Base-by-base conservation (phyloP, 495 filamentous ascomycete genomes). In the Penicillium daleae region DNA sequence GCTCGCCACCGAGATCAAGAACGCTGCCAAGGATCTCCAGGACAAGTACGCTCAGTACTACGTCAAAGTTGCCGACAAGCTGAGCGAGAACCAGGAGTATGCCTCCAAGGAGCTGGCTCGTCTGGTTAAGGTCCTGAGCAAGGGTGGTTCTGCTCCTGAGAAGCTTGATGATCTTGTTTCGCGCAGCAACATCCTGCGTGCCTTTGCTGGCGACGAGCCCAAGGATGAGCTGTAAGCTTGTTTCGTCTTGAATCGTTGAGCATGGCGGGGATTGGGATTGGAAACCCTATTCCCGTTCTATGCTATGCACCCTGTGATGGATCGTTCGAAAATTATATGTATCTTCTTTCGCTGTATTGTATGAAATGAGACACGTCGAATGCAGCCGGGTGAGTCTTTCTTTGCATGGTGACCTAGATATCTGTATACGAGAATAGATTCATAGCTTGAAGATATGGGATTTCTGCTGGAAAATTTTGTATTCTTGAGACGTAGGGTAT, bases 11-110 rank as follows among this genome's bases (percentile, higher is more conserved):
- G 88, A 93, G 73, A 79, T 89, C 37, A 88, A 87, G 78, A 88
- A 90, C 81, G 84, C 84, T 19, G 90, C 87, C 31, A 80, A 82
- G 71, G 80, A 74, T 49, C 74, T 93, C 26, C 86, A 88, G 78
- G 87, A 92, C 66, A 91, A 91, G 82, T 96, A 92, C 74, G 91
- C 90, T n/a, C 80, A 90, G 75, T 98, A 98, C 85, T 99, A 99
- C 73, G 79, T 95, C 72, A 90, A 90, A 71, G 96, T 96, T 33
- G 86, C 94, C 32, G 83, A 90, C 66, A 99, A 97, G 87, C 74
- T 96, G 42, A 77, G 76, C 71, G 80, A 89, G 77, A 94, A 88
- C 73, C 79, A 87, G 61, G 87, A 82, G 26, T 97, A 93, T 71
- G 91, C 87, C 26, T 79, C 85, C 66, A 98, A 97, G 87, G 95